Evolutionary conservation across 192 early-diverging fungal genomes (phyloP).

Genomic region (Nowakowskiella sp.): DNA sequence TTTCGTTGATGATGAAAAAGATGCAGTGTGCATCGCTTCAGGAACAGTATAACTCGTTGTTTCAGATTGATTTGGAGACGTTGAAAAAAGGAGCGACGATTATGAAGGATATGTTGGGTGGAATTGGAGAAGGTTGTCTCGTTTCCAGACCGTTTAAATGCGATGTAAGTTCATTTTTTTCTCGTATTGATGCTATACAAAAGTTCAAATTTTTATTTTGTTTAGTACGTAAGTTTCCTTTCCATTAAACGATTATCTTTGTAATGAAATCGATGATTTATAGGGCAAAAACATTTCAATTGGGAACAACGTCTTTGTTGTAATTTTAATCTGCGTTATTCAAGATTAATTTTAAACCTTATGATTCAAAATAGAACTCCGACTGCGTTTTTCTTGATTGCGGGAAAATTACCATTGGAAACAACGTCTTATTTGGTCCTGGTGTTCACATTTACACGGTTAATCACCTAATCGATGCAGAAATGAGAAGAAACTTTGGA

Average conservation of each 20-base stretch:
- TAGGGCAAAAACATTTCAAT: slow-evolving; percentile 62
- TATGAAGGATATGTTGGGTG: slow-evolving; percentile 47
- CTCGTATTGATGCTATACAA: not conserved
- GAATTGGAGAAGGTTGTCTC: slow-evolving; percentile 46
- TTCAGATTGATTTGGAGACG: slow-evolving; percentile 23
- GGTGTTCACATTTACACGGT: slow-evolving; percentile 69
- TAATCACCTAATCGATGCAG: slow-evolving; percentile 62
- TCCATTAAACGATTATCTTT: not conserved
- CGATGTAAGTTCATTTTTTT: not conserved
- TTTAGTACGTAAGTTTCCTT: not conserved
- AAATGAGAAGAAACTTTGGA: slow-evolving; percentile 16
- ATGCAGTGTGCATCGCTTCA: too few relatives aligned
- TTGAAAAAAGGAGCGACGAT: slow-evolving; percentile 29
- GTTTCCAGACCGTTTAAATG: slow-evolving; percentile 69
- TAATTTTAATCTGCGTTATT: not conserved
- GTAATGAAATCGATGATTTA: not conserved
- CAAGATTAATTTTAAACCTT: not conserved
- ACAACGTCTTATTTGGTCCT: slow-evolving; percentile 66
- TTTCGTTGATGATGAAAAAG: slow-evolving; percentile 26
- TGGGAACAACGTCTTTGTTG: slow-evolving; percentile 65
- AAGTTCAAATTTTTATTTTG: not conserved
- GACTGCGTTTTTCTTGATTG: slow-evolving; percentile 70
- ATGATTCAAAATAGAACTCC: slow-evolving; percentile 40
- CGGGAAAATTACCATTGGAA: slow-evolving; percentile 62
- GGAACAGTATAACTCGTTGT: too few relatives aligned